Evolutionary conservation across 805 yeast species (phyloP).

Genomic region (Yarrowia yakushimensis): DNA sequence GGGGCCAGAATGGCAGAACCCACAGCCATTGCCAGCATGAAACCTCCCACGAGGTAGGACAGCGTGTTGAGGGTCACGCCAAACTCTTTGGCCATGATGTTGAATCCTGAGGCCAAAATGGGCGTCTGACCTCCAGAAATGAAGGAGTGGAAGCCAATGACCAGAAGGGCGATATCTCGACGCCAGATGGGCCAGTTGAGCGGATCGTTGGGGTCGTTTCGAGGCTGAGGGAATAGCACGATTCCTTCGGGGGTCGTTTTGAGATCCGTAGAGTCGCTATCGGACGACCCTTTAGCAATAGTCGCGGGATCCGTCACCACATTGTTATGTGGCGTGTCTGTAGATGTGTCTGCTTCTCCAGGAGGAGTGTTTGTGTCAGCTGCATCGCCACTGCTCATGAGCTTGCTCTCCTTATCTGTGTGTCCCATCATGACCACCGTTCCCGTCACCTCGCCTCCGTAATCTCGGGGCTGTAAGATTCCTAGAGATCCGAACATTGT

Average conservation of each 20-base stretch:
- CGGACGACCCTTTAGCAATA: slow-evolving; percentile 22
- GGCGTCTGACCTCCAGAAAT: slow-evolving; percentile 63
- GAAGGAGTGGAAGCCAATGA: slow-evolving; percentile 55
- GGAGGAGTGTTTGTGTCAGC: slow-evolving; percentile 23
- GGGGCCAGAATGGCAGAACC: slow-evolving; percentile 59
- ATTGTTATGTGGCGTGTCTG: slow-evolving; percentile 4
- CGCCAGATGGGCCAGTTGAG: slow-evolving; percentile 63
- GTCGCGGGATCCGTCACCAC: not conserved
- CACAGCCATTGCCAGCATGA: slow-evolving; percentile 56
- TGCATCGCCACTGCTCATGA: not conserved
- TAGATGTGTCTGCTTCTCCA: not conserved
- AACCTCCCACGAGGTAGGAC: slow-evolving; percentile 55
- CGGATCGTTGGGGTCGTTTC: slow-evolving; percentile 61
- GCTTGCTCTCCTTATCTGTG: not conserved
- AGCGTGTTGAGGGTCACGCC: slow-evolving; percentile 42
- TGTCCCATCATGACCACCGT: slow-evolving; percentile 34
- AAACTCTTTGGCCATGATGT: slow-evolving; percentile 44
- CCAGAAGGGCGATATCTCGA: slow-evolving; percentile 51
- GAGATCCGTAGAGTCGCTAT: slow-evolving; percentile 31
- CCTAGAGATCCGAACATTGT: slow-evolving; percentile 35
- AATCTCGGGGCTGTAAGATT: slow-evolving; percentile 43
- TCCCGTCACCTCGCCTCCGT: slow-evolving; percentile 46
- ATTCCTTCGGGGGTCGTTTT: slow-evolving; percentile 50
- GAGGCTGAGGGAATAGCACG: slow-evolving; percentile 59
- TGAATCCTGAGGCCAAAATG: slow-evolving; percentile 55